These are phyloP conservation scores for Saitozyma podzolica DNA, from an alignment of 768 basidiomycete species.

Conservation along the genomic window DNA sequence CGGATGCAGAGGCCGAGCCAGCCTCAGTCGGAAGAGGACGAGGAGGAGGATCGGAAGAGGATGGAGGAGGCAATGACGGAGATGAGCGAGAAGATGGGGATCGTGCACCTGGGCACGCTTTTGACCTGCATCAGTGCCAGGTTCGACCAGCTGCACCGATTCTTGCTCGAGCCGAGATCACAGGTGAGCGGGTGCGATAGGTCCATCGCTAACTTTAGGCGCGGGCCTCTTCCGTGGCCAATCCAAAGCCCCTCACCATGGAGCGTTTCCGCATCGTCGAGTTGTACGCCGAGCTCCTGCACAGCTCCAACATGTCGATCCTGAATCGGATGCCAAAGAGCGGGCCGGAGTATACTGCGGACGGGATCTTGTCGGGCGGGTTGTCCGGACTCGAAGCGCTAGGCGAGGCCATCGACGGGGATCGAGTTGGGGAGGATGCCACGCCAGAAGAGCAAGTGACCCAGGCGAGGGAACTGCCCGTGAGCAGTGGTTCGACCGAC, in stretches of 20 bases:
- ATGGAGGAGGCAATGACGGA: conserved; percentile 46
- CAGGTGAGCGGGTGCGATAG: conserved; percentile 58
- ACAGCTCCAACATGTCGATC: conserved; percentile 97
- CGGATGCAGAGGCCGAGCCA: conserved; percentile 29
- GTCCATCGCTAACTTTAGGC: conserved; percentile 17
- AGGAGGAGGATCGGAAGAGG: conserved; percentile 36
- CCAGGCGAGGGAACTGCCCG: conserved; percentile 48
- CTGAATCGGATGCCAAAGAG: conserved; percentile 76
- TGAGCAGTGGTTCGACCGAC: conserved; percentile 52
- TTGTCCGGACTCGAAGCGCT: conserved; percentile 79
- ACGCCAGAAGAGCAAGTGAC: conserved; percentile 70
- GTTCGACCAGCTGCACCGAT: conserved; percentile 68
- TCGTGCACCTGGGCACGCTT: conserved; percentile 85
- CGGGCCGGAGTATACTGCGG: conserved; percentile 70
- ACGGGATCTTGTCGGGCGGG: conserved; percentile 86
- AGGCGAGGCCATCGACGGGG: conserved; percentile 71
- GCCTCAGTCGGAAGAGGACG: conserved; percentile 15
- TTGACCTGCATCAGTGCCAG: conserved; percentile 70
- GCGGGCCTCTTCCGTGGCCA: conserved; percentile 54
- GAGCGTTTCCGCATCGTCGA: conserved; percentile 96
- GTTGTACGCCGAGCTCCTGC: conserved; percentile 91
- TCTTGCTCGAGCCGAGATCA: conserved; percentile 71
- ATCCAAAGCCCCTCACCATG: conserved; percentile 77
- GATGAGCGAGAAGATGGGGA: conserved; percentile 47
- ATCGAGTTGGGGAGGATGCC: conserved; percentile 69